Conservation (phyloP, 352 stramenopile species). For the Phytophthora uliginosa region DNA sequence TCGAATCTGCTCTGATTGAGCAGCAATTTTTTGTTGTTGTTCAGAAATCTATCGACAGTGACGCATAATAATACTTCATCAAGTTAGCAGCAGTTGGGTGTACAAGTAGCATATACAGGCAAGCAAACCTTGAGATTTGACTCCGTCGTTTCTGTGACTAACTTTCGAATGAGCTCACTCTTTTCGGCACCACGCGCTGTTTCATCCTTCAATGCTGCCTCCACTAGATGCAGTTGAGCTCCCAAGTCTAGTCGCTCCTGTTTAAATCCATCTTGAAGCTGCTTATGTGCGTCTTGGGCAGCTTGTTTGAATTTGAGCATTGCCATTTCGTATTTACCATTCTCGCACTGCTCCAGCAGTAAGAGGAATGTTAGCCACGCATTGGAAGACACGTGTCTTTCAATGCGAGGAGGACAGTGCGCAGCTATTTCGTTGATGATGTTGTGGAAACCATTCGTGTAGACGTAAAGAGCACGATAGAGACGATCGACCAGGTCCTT, state of each 20-base stretch:
- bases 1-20: conserved; percentile 59
- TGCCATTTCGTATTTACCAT: conserved; percentile 88
- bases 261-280: conserved; percentile 60
- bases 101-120: neutral
- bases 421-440: conserved; percentile 86
- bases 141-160: conserved; percentile 49
- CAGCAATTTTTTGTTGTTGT: conserved; percentile 42
- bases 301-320: conserved; percentile 90
- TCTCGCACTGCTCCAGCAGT: conserved; percentile 82
- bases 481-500: conserved; percentile 83
- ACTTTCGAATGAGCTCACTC: conserved; percentile 54
- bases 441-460: conserved; percentile 88
- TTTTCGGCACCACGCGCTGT: conserved; percentile 50
- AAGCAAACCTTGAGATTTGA: conserved; percentile 46
- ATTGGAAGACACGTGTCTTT: conserved; percentile 86
- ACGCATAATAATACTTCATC: neutral
- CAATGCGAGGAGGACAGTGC: conserved; percentile 67
- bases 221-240: conserved; percentile 36
- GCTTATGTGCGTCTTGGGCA: conserved; percentile 58
- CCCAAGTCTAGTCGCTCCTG: conserved; percentile 51
- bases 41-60: conserved; percentile 45
- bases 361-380: conserved; percentile 84
- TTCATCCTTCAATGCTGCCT: conserved; percentile 51
- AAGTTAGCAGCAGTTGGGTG: neutral
- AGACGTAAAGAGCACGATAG: conserved; percentile 87